Evolutionary conservation across 1,284 basidiomycete species (phyloP).

Genomic region (Singerocomus inundabilis): DNA sequence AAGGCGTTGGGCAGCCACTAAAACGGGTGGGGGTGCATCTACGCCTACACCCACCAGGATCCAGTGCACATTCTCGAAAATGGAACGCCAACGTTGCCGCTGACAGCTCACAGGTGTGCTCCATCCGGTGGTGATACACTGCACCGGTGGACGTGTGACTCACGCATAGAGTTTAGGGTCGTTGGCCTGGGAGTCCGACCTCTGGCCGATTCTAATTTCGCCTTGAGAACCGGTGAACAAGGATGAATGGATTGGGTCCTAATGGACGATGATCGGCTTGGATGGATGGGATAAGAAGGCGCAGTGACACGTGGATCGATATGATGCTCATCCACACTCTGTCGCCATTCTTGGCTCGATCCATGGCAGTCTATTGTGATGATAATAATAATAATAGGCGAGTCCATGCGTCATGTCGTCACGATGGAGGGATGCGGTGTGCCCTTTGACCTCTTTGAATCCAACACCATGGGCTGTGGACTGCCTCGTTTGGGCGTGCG

Average conservation of each 20-base stretch:
- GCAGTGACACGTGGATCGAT: constrained; percentile 10
- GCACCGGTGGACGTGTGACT: constrained; percentile 13
- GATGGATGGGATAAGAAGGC: constrained; percentile 1
- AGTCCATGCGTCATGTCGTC: constrained; percentile 11
- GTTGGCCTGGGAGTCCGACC: constrained; percentile 24
- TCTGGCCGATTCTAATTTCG: constrained; percentile 6
- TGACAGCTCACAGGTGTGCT: not conserved
- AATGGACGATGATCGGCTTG: constrained; percentile 10
- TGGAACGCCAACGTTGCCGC: too few species aligned
- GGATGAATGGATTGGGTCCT: not conserved
- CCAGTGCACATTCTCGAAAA: too few species aligned
- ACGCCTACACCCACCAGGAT: too few species aligned
- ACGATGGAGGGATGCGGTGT: too few species aligned
- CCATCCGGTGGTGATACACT: constrained; percentile 4
- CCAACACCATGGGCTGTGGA: not conserved
- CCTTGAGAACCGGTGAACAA: constrained; percentile 18
- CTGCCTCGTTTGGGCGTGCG: constrained; percentile 14
- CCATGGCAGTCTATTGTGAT: not conserved
- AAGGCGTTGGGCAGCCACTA: not conserved
- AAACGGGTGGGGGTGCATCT: too few species aligned
- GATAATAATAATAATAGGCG: too few species aligned
- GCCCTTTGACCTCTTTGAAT: too few species aligned
- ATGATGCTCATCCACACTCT: not conserved
- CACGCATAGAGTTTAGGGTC: constrained; percentile 13
- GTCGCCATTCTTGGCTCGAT: constrained; percentile 11